Evolutionary conservation across 495 filamentous ascomycete genomes (phyloP), one percentile per base, ranked within the genome.

Genomic region (Stereocaulon alpinum): DNA sequence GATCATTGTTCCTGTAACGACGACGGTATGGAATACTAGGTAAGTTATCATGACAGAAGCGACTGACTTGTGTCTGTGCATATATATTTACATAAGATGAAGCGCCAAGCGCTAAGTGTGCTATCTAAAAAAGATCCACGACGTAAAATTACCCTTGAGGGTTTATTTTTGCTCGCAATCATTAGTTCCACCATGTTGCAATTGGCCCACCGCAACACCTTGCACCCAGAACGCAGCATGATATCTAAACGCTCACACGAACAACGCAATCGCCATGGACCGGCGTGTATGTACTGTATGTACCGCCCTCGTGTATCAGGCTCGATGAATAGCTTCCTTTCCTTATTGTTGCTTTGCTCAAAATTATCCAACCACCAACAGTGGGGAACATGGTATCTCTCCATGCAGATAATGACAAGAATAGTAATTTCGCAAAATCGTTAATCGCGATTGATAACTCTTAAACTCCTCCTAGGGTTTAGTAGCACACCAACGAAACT

Each of bases 401-500:
- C 7, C 18, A 10, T 40, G 12, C 24, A 22, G 29, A 22, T 20
- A n/a, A 10, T 42, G 6, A 27, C n/a, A 34, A n/a, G 14, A 1
- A 44, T 11, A 44, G 18, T 29, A 37, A 32, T 37, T 37, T 37
- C 1, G 34, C 2, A 2, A 37, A 10, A 12, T 6, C 6, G 3
- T 68, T 55, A 69, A 56, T 69, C 67, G n/a, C 67, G 65, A 74
- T 90, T 90, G 17, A 88, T 83, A 42, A 89, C 85, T 66, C 84
- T 71, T 71, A 90, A 72, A 63, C 85, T 88, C 66, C 87, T 75
- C 66, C 84, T 78, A 56, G 86, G 86, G 60, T 83, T 84, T 69
- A 89, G 64, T 63, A 89, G 68, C 20, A 89, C 86, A 45, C 82
- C 85, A 63, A 86, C 82, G 66, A 89, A 90, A 58, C 79, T 87